These are phyloP conservation scores for Metschnikowia henanensis DNA, from an alignment of 805 yeast species.

Conservation along the genomic window DNA sequence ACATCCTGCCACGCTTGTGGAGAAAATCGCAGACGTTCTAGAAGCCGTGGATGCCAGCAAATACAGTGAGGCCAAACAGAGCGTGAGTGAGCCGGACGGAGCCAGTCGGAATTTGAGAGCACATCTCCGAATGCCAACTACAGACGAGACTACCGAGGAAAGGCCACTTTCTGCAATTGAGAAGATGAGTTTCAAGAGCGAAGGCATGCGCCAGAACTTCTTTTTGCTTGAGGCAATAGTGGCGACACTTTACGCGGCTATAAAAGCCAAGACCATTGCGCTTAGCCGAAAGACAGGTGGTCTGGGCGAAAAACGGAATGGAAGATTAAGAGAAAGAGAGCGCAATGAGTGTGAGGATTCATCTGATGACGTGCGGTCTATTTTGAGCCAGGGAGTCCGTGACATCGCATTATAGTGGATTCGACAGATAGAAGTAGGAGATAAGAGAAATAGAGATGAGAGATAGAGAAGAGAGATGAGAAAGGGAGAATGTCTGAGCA, in stretches of 20 bases:
- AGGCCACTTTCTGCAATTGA: constrained; percentile 3
- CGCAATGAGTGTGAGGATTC: neutral
- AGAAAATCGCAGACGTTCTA: neutral
- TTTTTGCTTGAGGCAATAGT: constrained; percentile 14
- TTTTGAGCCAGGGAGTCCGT: neutral
- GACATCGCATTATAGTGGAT: neutral
- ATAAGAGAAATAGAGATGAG: no score
- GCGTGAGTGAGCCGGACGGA: neutral
- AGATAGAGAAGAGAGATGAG: no score
- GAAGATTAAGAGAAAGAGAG: neutral
- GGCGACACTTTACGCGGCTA: constrained; percentile 9
- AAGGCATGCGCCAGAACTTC: constrained; percentile 14
- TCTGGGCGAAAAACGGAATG: neutral
- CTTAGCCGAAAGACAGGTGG: neutral
- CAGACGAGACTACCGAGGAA: neutral
- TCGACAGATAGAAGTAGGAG: no score
- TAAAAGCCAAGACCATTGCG: constrained; percentile 6
- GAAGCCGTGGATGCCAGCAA: constrained; percentile 1
- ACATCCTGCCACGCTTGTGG: constrained; percentile 4
- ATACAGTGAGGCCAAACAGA: constrained; percentile 2
- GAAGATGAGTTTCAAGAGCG: constrained; percentile 1
- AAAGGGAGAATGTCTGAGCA: no score
- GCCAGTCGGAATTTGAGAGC: neutral
- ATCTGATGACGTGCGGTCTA: neutral
- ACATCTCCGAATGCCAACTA: neutral